A percentile compares a stretch with the other conserved stretches of the same genome.
Evolutionary conservation across 2,329 filamentous ascomycete genomes (phyloP).

Genomic region (Zymoseptoria pseudotritici): DNA sequence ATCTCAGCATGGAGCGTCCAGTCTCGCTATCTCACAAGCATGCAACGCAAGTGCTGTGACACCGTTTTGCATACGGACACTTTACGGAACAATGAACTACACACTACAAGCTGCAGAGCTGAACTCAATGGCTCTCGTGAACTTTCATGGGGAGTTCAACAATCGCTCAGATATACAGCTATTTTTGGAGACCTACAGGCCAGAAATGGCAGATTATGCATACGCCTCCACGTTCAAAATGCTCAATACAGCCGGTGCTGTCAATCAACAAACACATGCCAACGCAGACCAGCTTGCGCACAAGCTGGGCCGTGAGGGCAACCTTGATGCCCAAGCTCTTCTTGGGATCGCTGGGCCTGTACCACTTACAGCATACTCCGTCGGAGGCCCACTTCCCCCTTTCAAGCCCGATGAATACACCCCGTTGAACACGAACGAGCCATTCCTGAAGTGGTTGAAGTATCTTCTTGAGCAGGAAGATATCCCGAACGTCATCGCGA

Average conservation of each 20-base stretch:
- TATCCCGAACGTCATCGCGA: conserved; percentile 56
- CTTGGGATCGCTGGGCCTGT: conserved; percentile 49
- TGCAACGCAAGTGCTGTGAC: conserved; percentile 47
- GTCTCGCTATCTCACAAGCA: conserved; percentile 31
- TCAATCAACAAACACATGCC: conserved; percentile 39
- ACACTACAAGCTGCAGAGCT: conserved; percentile 35
- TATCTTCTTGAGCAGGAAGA: conserved; percentile 48
- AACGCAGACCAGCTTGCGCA: conserved; percentile 25
- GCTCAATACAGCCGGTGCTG: conserved; percentile 50
- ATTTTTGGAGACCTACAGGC: conserved; percentile 51
- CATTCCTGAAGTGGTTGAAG: conserved; percentile 57
- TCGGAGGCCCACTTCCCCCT: conserved; percentile 50
- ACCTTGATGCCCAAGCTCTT: conserved; percentile 57
- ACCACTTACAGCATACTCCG: conserved; percentile 52
- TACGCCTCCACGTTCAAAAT: conserved; percentile 50
- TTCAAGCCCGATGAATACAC: conserved; percentile 43
- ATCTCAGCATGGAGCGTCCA: no score
- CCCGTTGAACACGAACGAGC: conserved; percentile 55
- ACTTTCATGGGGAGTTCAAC: conserved; percentile 42
- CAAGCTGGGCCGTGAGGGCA: conserved; percentile 45
- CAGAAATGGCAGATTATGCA: conserved; percentile 40
- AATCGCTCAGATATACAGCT: conserved; percentile 49
- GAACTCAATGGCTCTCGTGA: conserved; percentile 41
- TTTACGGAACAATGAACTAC: conserved; percentile 51
- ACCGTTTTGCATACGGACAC: conserved; percentile 46